Conservation (phyloP, 2,329 filamentous ascomycete species). For the Elsinoe ampelina region DNA sequence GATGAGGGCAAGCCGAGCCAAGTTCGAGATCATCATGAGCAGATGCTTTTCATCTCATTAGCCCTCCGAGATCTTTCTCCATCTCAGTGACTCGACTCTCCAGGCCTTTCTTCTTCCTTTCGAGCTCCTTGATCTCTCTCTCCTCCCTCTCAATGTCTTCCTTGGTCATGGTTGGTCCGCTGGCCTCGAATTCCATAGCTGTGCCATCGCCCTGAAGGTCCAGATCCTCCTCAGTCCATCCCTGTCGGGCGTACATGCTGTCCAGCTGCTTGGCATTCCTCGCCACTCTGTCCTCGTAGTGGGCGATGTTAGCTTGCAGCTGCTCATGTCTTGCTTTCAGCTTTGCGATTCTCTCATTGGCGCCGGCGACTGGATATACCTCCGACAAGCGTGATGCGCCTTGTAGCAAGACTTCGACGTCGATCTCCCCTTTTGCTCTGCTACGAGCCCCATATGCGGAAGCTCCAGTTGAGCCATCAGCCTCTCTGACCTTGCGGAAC, state of each 20-base stretch:
- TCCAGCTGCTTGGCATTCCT: constrained; percentile 67
- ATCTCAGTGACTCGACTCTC: constrained; percentile 59
- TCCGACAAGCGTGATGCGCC: constrained; percentile 84
- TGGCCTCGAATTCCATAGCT: constrained; percentile 42
- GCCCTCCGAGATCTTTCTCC: constrained; percentile 57
- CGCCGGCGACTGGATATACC: constrained; percentile 77
- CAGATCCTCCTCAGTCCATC: constrained; percentile 17
- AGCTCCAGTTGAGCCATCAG: constrained; percentile 19
- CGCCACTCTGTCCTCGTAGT: constrained; percentile 71
- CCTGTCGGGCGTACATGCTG: constrained; percentile 48
- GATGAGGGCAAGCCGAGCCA: no score
- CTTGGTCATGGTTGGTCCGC: constrained; percentile 48
- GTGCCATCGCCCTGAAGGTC: constrained; percentile 42
- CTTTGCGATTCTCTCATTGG: constrained; percentile 62
- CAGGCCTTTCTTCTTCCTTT: constrained; percentile 52
- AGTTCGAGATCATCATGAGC: no score
- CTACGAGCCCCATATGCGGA: constrained; percentile 28
- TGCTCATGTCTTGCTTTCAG: constrained; percentile 63
- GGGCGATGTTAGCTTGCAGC: constrained; percentile 62
- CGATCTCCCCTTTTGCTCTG: constrained; percentile 58
- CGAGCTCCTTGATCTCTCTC: constrained; percentile 56
- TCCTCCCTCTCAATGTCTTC: constrained; percentile 62
- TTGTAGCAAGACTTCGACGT: constrained; percentile 73
- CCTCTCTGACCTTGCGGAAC: constrained; percentile 65
- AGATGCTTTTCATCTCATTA: constrained; percentile 38